phyloP scores from a whole-genome alignment of 2,329 filamentous ascomycete genomes.

The Botrytis paeoniae region DNA sequence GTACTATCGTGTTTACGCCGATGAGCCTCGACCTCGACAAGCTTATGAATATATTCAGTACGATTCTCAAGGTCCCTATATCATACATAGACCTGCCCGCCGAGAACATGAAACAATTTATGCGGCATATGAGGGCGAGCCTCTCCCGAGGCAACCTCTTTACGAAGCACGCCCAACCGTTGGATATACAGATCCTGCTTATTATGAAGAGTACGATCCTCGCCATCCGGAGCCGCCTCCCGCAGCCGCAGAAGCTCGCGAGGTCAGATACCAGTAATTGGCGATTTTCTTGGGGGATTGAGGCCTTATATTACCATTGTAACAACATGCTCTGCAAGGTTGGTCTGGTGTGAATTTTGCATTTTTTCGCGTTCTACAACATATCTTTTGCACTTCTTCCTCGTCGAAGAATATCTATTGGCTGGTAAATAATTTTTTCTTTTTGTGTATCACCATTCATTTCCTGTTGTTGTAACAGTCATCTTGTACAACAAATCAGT shows the following conservation, averaged over 20 bases:
- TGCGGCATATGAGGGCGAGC: conserved; percentile 32
- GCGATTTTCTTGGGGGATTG: background rate
- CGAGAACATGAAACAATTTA: conserved; percentile 38
- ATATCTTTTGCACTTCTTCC: background rate
- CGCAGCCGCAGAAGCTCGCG: conserved; percentile 24
- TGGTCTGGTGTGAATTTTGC: conserved; percentile 9
- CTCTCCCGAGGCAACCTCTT: conserved; percentile 31
- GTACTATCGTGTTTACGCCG: conserved; percentile 39
- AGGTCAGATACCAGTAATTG: conserved; percentile 32
- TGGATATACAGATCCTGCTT: conserved; percentile 30
- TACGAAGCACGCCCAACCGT: conserved; percentile 32
- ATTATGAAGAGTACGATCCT: conserved; percentile 47
- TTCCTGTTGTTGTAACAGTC: background rate
- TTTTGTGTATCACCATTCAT: conserved; percentile 4
- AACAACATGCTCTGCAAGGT: conserved; percentile 11
- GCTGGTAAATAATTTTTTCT: conserved; percentile 6
- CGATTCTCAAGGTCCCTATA: conserved; percentile 47
- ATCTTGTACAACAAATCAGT: background rate
- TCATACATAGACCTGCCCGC: conserved; percentile 44
- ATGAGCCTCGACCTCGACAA: conserved; percentile 35
- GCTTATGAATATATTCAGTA: conserved; percentile 47
- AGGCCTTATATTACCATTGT: background rate
- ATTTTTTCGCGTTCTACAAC: background rate
- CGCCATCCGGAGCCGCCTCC: conserved; percentile 39
- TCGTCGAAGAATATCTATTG: background rate